Evolutionary conservation across 345 rosid species (phyloP), one percentile per base, ranked within the genome.

Genomic region (Populus deltoides): DNA sequence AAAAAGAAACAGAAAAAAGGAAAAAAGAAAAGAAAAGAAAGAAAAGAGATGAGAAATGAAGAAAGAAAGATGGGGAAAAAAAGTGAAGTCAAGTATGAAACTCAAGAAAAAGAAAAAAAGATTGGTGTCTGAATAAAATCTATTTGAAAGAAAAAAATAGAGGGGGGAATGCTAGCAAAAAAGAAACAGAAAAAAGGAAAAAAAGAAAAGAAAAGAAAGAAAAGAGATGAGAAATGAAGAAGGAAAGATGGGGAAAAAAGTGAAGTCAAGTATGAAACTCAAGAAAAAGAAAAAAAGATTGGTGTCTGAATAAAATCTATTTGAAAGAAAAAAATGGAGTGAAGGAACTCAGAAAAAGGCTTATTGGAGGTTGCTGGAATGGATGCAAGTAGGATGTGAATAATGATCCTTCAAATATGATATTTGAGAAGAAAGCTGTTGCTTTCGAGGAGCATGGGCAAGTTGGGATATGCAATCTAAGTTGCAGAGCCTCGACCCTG

Each of bases 401-500:
- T 36, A 77, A 78, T 62, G 74, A 85, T 75, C 78, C 84, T 80
- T 82, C 83, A 65, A 61, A 81, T 73, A 55, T 81, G 43, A 45
- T 80, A 63, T 66, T 55, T 74, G 82, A 70, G 82, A 72, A 71
- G 41, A 69, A 78, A 75, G 36, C 66, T 67, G 72, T 76, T 59
- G 62, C 68, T 74, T 82, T 65, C 70, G 78, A 83, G 77, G 88
- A 84, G 80, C 78, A 51, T 71, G 77, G 77, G 81, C 83, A 80
- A 77, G 63, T 78, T 73, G 41, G 74, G 75, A n/a, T 35, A 72
- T 83, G 83, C 83, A 67, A 80, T 76, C 80, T 83, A 78, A 80
- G 75, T 79, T 53, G 83, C 87, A 74, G 83, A 84, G 88, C 79
- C 76, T 83, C 83, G 53, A 73, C 84, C 77, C 78, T 77, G 85